These are phyloP conservation scores for Xylariaceae sp. DNA, from an alignment of 2,329 filamentous ascomycete species.

Conservation along the genomic window DNA sequence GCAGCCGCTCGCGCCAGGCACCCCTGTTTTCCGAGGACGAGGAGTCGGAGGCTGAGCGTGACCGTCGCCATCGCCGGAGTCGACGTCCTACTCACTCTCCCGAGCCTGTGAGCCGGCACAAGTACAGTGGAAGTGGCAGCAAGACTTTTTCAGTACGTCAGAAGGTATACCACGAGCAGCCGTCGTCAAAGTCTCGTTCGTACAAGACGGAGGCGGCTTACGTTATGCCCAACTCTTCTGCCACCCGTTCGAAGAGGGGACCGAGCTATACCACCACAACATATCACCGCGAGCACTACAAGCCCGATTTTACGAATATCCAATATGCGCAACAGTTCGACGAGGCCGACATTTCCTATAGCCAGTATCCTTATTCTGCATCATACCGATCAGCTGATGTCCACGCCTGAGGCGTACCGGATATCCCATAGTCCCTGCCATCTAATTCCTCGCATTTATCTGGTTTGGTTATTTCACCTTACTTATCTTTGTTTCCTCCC, in stretches of 20 bases:
- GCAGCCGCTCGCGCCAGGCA: constrained; percentile 10
- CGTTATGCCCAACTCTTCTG: constrained; percentile 19
- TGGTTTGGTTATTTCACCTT: constrained; percentile 4
- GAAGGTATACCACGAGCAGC: constrained; percentile 16
- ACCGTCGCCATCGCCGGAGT: constrained; percentile 20
- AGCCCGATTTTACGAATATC: constrained; percentile 17
- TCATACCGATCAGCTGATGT: constrained; percentile 10
- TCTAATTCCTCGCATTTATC: constrained; percentile 17
- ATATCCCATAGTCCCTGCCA: constrained; percentile 5
- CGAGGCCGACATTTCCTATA: constrained; percentile 13
- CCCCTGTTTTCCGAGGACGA: constrained; percentile 17
- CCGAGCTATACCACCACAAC: constrained; percentile 5
- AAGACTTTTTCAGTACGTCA: constrained; percentile 15
- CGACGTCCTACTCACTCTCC: constrained; percentile 24
- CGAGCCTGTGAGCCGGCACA: constrained; percentile 16
- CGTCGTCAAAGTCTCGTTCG: constrained; percentile 2
- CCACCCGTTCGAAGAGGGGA: constrained; percentile 8
- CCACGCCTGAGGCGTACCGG: constrained; percentile 5
- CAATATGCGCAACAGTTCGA: constrained; percentile 15
- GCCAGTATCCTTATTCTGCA: constrained; percentile 12
- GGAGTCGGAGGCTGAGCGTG: constrained; percentile 25
- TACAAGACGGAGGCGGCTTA: constrained; percentile 14
- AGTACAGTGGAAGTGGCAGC: constrained; percentile 10
- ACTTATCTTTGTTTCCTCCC: neutral
- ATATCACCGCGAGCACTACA: constrained; percentile 18